Percentiles rank a stretch among this genome's conserved stretches.
These are phyloP conservation scores for Penicillium glabrum DNA, from an alignment of 2,329 filamentous ascomycete species.

Conservation along the genomic window DNA sequence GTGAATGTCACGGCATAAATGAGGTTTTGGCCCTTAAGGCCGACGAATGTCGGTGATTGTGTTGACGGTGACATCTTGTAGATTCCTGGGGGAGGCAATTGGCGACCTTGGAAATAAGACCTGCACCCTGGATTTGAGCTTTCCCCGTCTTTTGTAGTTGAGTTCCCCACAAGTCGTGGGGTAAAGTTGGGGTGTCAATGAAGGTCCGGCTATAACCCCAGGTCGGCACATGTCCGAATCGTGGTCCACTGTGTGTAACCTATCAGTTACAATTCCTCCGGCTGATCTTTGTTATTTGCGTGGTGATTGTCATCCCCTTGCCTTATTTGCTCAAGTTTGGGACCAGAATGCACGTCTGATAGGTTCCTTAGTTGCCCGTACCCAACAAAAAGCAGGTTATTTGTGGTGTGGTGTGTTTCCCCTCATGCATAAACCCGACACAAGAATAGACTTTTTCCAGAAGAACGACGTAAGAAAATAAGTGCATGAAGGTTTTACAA, in stretches of 20 bases:
- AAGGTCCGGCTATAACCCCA: background rate
- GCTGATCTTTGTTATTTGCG: background rate
- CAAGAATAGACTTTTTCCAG: background rate
- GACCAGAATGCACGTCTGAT: background rate
- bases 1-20: slow-evolving; percentile 23
- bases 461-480: background rate
- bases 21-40: slow-evolving; percentile 18
- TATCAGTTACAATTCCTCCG: background rate
- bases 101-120: background rate
- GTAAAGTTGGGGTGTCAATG: background rate
- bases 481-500: background rate
- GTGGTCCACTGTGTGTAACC: background rate
- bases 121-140: background rate
- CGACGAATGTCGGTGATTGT: slow-evolving; percentile 7
- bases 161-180: background rate
- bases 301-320: background rate
- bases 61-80: background rate
- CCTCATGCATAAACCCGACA: background rate
- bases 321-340: background rate
- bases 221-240: slow-evolving; percentile 8
- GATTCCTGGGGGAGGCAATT: background rate
- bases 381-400: background rate
- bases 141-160: background rate
- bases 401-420: background rate
- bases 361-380: background rate